phyloP scores from a whole-genome alignment of 768 basidiomycete genomes.

The Candolleomyces aberdarensis region DNA sequence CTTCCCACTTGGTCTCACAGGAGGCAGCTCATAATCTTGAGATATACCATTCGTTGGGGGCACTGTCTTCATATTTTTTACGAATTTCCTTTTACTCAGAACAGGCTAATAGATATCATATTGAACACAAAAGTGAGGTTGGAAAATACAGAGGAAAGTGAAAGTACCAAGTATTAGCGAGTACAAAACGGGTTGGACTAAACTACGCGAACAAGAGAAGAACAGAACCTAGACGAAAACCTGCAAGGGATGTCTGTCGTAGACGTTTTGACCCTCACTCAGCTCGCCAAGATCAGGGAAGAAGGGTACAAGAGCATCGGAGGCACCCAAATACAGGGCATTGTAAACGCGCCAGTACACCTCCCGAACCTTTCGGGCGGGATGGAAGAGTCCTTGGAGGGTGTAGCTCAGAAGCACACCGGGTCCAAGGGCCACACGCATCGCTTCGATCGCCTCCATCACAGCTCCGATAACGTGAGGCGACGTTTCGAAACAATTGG shows the following conservation, averaged over 20 bases:
- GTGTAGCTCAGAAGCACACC: conserved; percentile 91
- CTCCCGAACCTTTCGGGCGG: conserved; percentile 94
- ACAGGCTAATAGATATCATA: not conserved
- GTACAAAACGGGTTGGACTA: not conserved
- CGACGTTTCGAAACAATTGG: conserved; percentile 97
- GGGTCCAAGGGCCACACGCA: conserved; percentile 94
- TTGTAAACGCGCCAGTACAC: conserved; percentile 98
- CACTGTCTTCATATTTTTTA: too few species aligned
- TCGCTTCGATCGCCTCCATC: conserved; percentile 97
- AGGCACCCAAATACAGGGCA: conserved; percentile 85
- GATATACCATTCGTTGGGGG: not conserved
- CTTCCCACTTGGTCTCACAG: conserved; percentile 76
- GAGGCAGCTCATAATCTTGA: conserved; percentile 34
- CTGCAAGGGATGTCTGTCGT: conserved; percentile 81
- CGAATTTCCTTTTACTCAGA: not conserved
- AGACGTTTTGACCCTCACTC: conserved; percentile 87
- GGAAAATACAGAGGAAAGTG: not conserved
- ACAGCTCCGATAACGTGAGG: conserved; percentile 98
- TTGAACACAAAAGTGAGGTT: not conserved
- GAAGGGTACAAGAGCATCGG: conserved; percentile 92
- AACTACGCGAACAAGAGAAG: not conserved
- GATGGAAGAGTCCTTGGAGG: conserved; percentile 95
- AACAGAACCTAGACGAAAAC: conserved; percentile 62
- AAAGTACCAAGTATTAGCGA: not conserved
- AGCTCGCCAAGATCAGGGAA: conserved; percentile 90